These are phyloP conservation scores for Zelopaecilomyces penicillatus DNA, from an alignment of 2,329 filamentous ascomycete genomes.

Conservation along the genomic window DNA sequence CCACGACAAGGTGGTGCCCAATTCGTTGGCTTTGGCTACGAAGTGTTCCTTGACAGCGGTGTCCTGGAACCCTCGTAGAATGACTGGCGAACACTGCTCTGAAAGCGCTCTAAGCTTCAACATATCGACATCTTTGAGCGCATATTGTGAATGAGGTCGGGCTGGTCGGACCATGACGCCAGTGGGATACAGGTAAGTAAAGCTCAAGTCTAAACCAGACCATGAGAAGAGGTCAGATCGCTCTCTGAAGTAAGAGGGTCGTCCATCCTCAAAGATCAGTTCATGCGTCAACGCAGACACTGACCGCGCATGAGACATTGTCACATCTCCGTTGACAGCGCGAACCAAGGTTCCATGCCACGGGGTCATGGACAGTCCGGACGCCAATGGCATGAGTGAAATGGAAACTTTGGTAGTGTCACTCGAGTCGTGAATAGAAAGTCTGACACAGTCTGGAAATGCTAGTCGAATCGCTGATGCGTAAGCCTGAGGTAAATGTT, in stretches of 20 bases:
- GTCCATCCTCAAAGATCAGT: constrained; percentile 23
- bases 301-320: constrained; percentile 11
- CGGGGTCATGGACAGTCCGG: constrained; percentile 17
- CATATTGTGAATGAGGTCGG: neutral
- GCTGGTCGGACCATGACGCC: constrained; percentile 8
- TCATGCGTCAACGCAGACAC: constrained; percentile 20
- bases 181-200: constrained; percentile 12
- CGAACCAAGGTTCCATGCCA: constrained; percentile 28
- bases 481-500: neutral
- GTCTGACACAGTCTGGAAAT: constrained; percentile 11
- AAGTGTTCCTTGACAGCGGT: constrained; percentile 36
- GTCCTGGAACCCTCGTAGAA: constrained; percentile 43
- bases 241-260: constrained; percentile 27
- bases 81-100: constrained; percentile 42
- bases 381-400: constrained; percentile 13
- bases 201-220: constrained; percentile 7
- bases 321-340: constrained; percentile 19
- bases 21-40: constrained; percentile 34
- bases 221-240: constrained; percentile 20
- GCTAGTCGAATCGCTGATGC: constrained; percentile 8
- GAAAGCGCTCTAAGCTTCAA: constrained; percentile 36
- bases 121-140: constrained; percentile 26
- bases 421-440: constrained; percentile 13
- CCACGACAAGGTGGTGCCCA: constrained; percentile 26
- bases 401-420: constrained; percentile 11